Conservation (phyloP, 805 yeast species). For the Vanderwaltozyma verrucispora region DNA sequence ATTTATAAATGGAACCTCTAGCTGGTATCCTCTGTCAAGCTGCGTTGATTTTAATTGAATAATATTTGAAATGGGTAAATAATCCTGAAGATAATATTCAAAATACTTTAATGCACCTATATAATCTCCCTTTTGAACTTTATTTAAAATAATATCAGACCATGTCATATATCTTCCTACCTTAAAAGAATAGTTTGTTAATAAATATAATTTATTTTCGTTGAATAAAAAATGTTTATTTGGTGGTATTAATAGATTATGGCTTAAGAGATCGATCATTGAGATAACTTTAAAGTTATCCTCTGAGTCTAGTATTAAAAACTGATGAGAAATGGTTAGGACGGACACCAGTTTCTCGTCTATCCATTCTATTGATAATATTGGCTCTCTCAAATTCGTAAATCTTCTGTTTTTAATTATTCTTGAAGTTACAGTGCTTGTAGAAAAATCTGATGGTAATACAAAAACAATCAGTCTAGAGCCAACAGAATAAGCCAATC, state of each 20-base stretch:
- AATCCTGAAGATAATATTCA: conserved; percentile 10
- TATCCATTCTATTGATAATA: conserved; percentile 20
- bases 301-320: conserved; percentile 11
- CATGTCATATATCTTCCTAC: conserved; percentile 23
- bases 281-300: conserved; percentile 4
- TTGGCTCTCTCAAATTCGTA: conserved; percentile 7
- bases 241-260: conserved; percentile 21
- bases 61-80: conserved; percentile 11
- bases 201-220: conserved; percentile 11
- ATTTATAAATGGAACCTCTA: conserved; percentile 22
- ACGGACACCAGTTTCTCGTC: conserved; percentile 11
- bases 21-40: conserved; percentile 14
- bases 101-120: conserved; percentile 20
- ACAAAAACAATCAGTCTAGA: conserved; percentile 5
- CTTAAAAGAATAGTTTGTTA: conserved; percentile 21
- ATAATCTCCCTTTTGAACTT: conserved; percentile 23
- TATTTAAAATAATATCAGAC: conserved; percentile 23
- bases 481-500: conserved; percentile 15
- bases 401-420: background rate
- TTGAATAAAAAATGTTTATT: conserved; percentile 14
- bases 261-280: conserved; percentile 17
- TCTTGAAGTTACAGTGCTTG: background rate
- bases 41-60: conserved; percentile 9
- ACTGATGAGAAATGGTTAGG: conserved; percentile 21
- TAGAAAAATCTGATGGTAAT: background rate